A percentile compares a stretch with the other conserved stretches of the same genome.
Conservation (phyloP, 805 yeast species). For the Blastobotrys mokoenaii region DNA sequence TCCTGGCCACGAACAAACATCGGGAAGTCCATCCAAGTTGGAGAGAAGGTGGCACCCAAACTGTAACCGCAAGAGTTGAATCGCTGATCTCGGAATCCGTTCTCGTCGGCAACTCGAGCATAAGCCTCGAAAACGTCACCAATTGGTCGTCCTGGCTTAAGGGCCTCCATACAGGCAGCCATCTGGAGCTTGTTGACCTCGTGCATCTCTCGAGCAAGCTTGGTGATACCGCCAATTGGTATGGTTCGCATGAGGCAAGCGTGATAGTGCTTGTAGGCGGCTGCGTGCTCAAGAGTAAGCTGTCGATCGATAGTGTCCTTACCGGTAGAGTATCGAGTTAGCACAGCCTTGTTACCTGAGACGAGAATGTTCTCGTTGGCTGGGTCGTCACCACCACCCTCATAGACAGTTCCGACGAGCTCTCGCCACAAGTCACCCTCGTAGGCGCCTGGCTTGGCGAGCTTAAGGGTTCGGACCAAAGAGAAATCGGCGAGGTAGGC, state of each 20-base stretch:
- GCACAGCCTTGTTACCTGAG: constrained; percentile 5
- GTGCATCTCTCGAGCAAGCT: constrained; percentile 8
- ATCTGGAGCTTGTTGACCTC: constrained; percentile 8
- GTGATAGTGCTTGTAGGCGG: constrained; percentile 3
- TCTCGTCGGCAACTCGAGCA: constrained; percentile 7
- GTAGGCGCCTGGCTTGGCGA: constrained; percentile 5
- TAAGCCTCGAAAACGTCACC: constrained; percentile 9
- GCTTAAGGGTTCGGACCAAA: constrained; percentile 1
- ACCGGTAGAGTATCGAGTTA: constrained; percentile 4
- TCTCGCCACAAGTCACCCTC: constrained; percentile 5
- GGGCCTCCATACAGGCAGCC: constrained; percentile 7
- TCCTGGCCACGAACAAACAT: constrained; percentile 9
- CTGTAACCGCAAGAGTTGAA: constrained; percentile 9
- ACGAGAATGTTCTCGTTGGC: constrained; percentile 4
- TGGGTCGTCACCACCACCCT: constrained; percentile 5
- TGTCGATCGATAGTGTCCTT: constrained; percentile 5
- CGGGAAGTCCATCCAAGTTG: constrained; percentile 11
- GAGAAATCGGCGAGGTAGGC: constrained; percentile 4
- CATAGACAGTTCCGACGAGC: constrained; percentile 3
- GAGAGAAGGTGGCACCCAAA: constrained; percentile 8
- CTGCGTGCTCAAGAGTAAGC: constrained; percentile 3
- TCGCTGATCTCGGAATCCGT: constrained; percentile 8
- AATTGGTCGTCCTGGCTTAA: constrained; percentile 4
- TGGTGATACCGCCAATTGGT: constrained; percentile 8
- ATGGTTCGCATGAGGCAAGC: constrained; percentile 9